These are phyloP conservation scores for Sporothrix humicola DNA, from an alignment of 2,329 filamentous ascomycete genomes.

Conservation along the genomic window DNA sequence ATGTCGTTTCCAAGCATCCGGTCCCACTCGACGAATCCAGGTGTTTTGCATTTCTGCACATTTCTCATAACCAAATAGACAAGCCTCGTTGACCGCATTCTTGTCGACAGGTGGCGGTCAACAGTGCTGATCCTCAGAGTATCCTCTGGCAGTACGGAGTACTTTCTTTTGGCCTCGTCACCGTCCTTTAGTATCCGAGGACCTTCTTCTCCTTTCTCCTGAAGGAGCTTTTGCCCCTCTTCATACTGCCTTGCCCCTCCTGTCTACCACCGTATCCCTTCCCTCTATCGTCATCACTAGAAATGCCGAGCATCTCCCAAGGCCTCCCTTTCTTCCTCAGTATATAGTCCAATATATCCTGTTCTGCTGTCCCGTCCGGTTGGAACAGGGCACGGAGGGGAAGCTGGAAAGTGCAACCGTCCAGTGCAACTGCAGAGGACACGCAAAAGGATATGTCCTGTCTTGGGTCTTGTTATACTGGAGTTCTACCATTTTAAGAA, in stretches of 20 bases:
- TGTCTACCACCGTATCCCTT: too few relatives aligned
- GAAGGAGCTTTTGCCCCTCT: background rate
- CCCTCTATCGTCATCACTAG: background rate
- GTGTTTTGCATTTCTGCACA: background rate
- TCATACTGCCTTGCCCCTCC: background rate
- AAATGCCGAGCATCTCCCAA: background rate
- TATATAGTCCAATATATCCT: background rate
- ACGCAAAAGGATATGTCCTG: background rate
- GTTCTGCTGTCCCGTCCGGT: background rate
- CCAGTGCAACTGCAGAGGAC: too few relatives aligned
- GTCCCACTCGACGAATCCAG: too few relatives aligned
- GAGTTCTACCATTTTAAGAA: too few relatives aligned
- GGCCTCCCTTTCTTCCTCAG: background rate
- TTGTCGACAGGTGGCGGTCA: too few relatives aligned
- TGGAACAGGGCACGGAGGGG: background rate
- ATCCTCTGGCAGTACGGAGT: too few relatives aligned
- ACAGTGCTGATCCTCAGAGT: too few relatives aligned
- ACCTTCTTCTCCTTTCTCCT: too few relatives aligned
- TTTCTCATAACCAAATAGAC: background rate
- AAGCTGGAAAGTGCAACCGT: too few relatives aligned
- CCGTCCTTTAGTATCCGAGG: too few relatives aligned
- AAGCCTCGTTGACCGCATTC: too few relatives aligned
- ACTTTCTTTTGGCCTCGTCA: too few relatives aligned
- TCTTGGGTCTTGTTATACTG: background rate
- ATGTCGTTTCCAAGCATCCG: background rate